Percentiles rank a stretch among this genome's conserved stretches.
Conservation (phyloP, 2,329 filamentous ascomycete species). For the Trichophyton verrucosum region DNA sequence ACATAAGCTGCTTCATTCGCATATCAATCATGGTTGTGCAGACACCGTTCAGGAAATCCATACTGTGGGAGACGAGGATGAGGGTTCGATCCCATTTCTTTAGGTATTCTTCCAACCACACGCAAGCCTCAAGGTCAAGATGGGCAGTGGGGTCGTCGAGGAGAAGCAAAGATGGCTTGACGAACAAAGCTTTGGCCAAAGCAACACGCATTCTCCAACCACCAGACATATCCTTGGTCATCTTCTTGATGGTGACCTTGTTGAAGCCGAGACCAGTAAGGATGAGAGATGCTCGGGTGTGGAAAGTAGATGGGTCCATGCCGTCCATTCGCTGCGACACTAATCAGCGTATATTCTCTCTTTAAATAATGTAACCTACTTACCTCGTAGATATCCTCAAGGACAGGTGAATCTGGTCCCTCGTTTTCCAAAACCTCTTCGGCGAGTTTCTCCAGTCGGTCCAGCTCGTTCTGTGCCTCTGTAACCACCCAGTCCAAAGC, state of each 20-base stretch:
- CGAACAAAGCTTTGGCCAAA: constrained; percentile 92
- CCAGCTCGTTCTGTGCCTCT: constrained; percentile 87
- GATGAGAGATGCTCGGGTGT: constrained; percentile 90
- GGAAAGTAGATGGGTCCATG: constrained; percentile 97
- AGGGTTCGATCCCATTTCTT: constrained; percentile 99
- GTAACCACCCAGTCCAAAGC: constrained; percentile 95
- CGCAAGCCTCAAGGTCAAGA: constrained; percentile 97
- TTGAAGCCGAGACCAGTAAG: constrained; percentile 98
- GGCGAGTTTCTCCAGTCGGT: constrained; percentile 73
- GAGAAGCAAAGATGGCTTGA: constrained; percentile 88
- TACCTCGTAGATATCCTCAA: constrained; percentile 93
- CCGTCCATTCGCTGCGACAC: constrained; percentile 80
- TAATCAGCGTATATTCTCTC: not conserved
- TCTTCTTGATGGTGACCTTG: constrained; percentile 95
- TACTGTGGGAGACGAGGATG: constrained; percentile 90
- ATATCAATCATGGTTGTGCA: constrained; percentile 99
- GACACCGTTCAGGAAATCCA: constrained; percentile 99
- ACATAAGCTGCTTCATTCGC: constrained; percentile 74
- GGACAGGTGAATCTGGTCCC: constrained; percentile 76
- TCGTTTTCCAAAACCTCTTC: constrained; percentile 86
- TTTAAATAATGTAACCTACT: constrained; percentile 25
- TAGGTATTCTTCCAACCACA: constrained; percentile 98
- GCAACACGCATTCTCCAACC: constrained; percentile 99
- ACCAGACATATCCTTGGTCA: constrained; percentile 99
- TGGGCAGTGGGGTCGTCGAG: constrained; percentile 98